These are phyloP conservation scores for Lactarius deliciosus DNA, from an alignment of 768 basidiomycete genomes.

Conservation along the genomic window DNA sequence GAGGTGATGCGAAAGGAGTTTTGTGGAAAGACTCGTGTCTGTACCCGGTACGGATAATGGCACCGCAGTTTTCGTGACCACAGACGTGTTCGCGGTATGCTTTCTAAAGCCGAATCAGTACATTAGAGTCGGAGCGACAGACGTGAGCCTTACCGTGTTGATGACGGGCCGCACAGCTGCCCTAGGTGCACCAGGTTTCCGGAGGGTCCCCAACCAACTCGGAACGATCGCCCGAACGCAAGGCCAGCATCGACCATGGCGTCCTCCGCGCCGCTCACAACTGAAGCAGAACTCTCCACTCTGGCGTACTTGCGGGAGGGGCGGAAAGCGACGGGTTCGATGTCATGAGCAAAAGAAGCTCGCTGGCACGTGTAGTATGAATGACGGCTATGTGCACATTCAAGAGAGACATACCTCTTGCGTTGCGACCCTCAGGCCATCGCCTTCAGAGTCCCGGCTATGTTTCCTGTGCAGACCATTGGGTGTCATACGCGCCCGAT, in stretches of 20 bases:
- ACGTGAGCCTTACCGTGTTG: constrained; percentile 46
- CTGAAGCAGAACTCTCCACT: constrained; percentile 66
- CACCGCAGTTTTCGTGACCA: constrained; percentile 51
- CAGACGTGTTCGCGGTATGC: constrained; percentile 60
- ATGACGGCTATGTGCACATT: constrained; percentile 18
- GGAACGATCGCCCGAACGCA: constrained; percentile 81
- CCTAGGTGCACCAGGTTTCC: constrained; percentile 77
- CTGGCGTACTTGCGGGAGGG: constrained; percentile 82
- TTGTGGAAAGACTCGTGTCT: constrained; percentile 47
- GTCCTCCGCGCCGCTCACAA: constrained; percentile 62
- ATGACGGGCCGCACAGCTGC: constrained; percentile 59
- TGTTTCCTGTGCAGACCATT: constrained; percentile 60
- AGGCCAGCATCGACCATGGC: constrained; percentile 79
- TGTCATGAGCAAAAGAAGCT: constrained; percentile 73
- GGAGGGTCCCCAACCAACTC: constrained; percentile 87
- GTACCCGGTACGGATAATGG: constrained; percentile 40
- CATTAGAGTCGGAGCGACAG: background rate
- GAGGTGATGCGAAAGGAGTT: constrained; percentile 76
- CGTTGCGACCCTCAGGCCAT: constrained; percentile 55
- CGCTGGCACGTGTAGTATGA: constrained; percentile 46
- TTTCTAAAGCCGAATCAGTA: constrained; percentile 38
- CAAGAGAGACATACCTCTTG: constrained; percentile 50
- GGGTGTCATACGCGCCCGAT: constrained; percentile 37
- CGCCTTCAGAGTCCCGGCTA: constrained; percentile 75
- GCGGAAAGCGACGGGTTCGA: constrained; percentile 63